Percentiles rank a stretch among this genome's conserved stretches.
Evolutionary conservation across 352 stramenopile genomes (phyloP).

Genomic region (Phytophthora pisi): DNA sequence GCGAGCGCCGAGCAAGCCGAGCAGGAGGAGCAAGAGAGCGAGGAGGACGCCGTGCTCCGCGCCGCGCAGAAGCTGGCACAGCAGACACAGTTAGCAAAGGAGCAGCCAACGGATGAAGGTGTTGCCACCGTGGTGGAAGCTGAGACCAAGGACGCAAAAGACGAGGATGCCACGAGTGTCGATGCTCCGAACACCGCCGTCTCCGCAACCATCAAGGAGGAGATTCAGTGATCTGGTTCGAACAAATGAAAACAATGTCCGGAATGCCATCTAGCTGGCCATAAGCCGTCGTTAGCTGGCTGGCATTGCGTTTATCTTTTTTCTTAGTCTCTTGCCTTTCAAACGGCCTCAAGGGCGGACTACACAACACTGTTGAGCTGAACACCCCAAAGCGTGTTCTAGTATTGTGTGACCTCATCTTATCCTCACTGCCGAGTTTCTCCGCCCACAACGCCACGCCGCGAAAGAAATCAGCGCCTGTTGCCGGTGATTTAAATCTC

Average conservation of each 20-base stretch:
- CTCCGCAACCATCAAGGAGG: background rate
- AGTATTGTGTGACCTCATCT: conserved; percentile 14
- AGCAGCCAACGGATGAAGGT: background rate
- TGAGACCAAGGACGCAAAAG: background rate
- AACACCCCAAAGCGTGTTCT: conserved; percentile 2
- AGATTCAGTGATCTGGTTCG: conserved; percentile 12
- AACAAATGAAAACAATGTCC: background rate
- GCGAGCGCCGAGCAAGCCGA: conserved; percentile 62
- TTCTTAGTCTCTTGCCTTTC: conserved; percentile 2
- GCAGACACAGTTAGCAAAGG: conserved; percentile 5
- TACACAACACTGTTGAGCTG: background rate
- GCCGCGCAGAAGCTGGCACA: conserved; percentile 58
- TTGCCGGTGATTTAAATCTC: conserved; percentile 30
- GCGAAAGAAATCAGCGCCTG: conserved; percentile 29
- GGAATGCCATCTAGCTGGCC: background rate
- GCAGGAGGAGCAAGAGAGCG: conserved; percentile 61
- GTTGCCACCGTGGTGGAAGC: background rate
- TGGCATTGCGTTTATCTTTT: background rate
- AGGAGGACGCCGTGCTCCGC: conserved; percentile 64
- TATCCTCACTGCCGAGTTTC: conserved; percentile 22
- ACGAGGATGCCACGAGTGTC: background rate
- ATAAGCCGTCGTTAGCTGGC: background rate
- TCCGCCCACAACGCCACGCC: conserved; percentile 12
- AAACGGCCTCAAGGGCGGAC: conserved; percentile 1
- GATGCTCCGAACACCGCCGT: conserved; percentile 1